Evolutionary conservation across 129 eudicot genomes (phyloP).

Genomic region (Apium graveolens): DNA sequence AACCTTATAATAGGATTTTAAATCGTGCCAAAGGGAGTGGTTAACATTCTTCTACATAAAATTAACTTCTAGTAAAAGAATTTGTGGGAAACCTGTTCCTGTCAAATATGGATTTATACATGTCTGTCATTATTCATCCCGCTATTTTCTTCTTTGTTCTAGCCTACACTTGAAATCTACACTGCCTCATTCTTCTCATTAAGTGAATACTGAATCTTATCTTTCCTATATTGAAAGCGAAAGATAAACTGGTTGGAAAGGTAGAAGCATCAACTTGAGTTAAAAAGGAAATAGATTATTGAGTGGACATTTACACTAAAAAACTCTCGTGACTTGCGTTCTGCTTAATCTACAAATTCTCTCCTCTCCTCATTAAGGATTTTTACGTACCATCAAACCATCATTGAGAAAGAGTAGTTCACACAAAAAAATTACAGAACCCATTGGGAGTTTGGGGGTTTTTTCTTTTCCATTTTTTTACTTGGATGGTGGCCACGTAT

Average conservation of each 20-base stretch:
- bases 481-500: no score
- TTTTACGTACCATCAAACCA: no score
- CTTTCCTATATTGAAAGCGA: neutral
- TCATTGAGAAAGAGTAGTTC: no score
- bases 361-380: no score
- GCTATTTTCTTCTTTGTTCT: neutral
- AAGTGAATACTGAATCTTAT: neutral
- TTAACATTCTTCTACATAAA: neutral
- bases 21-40: neutral
- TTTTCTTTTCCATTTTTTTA: no score
- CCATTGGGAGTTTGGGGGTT: no score
- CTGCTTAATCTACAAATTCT: no score
- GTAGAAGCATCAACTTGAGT: neutral
- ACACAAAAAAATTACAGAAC: no score
- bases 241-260: neutral
- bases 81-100: neutral
- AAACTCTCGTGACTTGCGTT: no score
- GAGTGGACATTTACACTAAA: neutral
- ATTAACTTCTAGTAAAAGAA: neutral
- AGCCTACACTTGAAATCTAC: neutral
- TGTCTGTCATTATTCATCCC: neutral
- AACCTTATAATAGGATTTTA: neutral
- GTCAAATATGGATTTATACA: no score
- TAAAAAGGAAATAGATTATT: neutral
- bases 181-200: neutral